These are phyloP conservation scores for Fusarium sp. DNA, from an alignment of 2,329 filamentous ascomycete genomes.

Conservation along the genomic window DNA sequence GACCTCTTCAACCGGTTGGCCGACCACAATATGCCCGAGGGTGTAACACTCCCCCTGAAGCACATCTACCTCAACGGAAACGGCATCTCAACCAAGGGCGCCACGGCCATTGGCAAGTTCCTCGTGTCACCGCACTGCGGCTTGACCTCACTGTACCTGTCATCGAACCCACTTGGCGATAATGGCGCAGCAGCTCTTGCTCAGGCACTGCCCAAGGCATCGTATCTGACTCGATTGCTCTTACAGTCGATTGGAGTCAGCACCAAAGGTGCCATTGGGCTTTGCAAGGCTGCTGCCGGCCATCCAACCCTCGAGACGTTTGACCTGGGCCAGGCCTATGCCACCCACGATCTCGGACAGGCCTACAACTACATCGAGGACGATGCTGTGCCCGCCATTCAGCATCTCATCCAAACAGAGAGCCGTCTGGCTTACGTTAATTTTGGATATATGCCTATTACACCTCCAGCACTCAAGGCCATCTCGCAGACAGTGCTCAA, in stretches of 20 bases:
- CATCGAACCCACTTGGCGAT: constrained; percentile 56
- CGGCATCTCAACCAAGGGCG: constrained; percentile 52
- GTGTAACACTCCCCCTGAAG: constrained; percentile 50
- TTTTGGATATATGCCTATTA: constrained; percentile 56
- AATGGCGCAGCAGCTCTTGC: constrained; percentile 51
- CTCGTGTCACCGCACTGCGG: constrained; percentile 52
- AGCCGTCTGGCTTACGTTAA: constrained; percentile 58
- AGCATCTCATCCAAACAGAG: constrained; percentile 51
- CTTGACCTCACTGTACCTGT: constrained; percentile 55
- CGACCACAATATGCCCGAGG: constrained; percentile 47
- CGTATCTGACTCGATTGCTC: constrained; percentile 53
- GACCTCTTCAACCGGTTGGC: constrained; percentile 58
- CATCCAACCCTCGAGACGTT: constrained; percentile 55
- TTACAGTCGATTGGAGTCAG: constrained; percentile 61
- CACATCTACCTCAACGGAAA: constrained; percentile 56
- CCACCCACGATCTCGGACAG: constrained; percentile 60
- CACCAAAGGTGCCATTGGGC: constrained; percentile 54
- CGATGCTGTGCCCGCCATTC: constrained; percentile 51
- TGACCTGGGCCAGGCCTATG: constrained; percentile 61
- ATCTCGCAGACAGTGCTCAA: constrained; percentile 51
- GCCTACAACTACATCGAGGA: constrained; percentile 64
- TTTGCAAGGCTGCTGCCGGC: constrained; percentile 55
- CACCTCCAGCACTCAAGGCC: constrained; percentile 47
- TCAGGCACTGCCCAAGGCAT: constrained; percentile 50
- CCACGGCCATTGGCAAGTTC: constrained; percentile 52